Percentiles rank a stretch among this genome's conserved stretches.
These are phyloP conservation scores for Cajanus cajan DNA, from an alignment of 306 rosid genomes.

Conservation along the genomic window DNA sequence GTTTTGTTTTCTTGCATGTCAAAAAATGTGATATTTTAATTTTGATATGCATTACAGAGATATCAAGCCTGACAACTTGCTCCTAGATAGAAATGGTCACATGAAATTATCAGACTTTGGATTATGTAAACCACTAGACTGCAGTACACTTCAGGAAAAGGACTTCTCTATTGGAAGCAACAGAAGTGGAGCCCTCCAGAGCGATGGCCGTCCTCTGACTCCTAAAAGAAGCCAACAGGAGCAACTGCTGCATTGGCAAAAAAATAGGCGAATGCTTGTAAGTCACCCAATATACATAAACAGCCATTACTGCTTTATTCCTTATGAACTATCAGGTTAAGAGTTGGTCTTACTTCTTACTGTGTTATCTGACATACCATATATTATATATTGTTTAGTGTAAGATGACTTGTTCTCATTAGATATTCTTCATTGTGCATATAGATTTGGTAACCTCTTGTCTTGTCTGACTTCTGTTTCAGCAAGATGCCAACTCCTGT, in stretches of 20 bases:
- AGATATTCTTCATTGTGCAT: conserved; percentile 2
- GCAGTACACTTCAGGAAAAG: conserved; percentile 92
- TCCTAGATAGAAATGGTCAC: conserved; percentile 89
- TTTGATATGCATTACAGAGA: conserved; percentile 64
- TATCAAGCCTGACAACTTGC: conserved; percentile 98
- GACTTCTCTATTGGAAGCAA: conserved; percentile 80
- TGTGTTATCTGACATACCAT: not conserved
- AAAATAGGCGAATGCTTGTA: conserved; percentile 98
- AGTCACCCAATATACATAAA: conserved; percentile 38
- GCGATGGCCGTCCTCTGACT: conserved; percentile 84
- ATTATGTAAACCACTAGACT: conserved; percentile 94
- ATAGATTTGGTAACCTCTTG: conserved; percentile 12
- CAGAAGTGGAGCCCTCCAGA: conserved; percentile 90
- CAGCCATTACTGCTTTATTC: conserved; percentile 28
- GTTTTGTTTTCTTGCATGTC: conserved; percentile 26
- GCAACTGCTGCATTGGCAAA: conserved; percentile 98
- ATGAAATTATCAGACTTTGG: conserved; percentile 98
- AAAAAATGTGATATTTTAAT: conserved; percentile 22
- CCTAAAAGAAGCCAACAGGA: conserved; percentile 98
- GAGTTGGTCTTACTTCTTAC: not conserved
- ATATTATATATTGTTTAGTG: not conserved
- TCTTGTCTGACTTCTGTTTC: conserved; percentile 22
- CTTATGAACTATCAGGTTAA: conserved; percentile 15
- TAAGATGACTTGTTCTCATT: conserved; percentile 15
- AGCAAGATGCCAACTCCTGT: not conserved